A percentile compares a stretch with the other conserved stretches of the same genome.
Conservation (phyloP, 768 basidiomycete species). For the Amanita thiersii region DNA sequence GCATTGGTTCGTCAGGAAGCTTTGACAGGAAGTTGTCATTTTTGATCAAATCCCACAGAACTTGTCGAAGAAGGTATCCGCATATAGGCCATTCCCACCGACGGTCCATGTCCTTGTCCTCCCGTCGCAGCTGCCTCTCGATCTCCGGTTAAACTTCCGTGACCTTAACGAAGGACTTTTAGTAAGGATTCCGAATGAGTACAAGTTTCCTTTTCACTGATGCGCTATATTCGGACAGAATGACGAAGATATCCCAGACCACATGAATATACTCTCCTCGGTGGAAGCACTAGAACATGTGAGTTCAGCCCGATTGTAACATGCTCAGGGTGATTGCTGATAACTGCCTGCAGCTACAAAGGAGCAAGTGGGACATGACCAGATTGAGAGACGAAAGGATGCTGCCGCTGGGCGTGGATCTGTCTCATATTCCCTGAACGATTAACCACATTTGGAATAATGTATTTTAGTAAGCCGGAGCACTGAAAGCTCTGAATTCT, state of each 20-base stretch:
- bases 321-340: constrained; percentile 8
- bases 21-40: neutral
- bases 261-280: constrained; percentile 68
- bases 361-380: constrained; percentile 39
- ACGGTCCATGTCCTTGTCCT: constrained; percentile 67
- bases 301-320: constrained; percentile 16
- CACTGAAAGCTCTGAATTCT: no score
- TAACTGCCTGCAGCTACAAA: constrained; percentile 37
- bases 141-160: constrained; percentile 60
- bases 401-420: constrained; percentile 49
- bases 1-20: constrained; percentile 37
- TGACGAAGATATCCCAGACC: constrained; percentile 51
- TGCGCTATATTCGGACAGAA: constrained; percentile 27
- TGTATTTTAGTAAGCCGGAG: no score
- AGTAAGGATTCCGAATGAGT: no score
- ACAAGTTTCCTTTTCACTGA: constrained; percentile 5
- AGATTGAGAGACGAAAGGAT: constrained; percentile 41
- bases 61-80: constrained; percentile 42
- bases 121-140: constrained; percentile 67
- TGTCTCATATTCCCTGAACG: constrained; percentile 13
- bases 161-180: constrained; percentile 56
- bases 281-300: constrained; percentile 56
- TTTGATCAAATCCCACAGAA: constrained; percentile 27
- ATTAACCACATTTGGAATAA: no score
- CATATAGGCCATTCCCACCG: constrained; percentile 58